Base-by-base conservation (phyloP, 2,329 filamentous ascomycete species). In the Cytospora chrysosperma region DNA sequence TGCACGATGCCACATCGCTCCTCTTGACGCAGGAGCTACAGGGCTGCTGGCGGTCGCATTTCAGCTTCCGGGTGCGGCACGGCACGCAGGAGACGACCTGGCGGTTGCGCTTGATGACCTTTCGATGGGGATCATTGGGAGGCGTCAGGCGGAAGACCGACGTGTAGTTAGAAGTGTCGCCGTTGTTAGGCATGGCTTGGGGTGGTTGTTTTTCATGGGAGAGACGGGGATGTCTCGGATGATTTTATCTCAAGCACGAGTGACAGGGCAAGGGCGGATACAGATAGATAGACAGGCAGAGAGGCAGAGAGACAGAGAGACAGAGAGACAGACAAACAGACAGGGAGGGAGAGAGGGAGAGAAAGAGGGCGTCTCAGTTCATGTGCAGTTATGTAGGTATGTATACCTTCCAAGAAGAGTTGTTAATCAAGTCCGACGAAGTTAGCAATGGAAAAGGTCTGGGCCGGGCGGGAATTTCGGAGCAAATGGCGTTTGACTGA, bases 21-120 rank as follows among this genome's bases (percentile, higher is more conserved):
- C 78, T 74, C 69, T 74, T 77, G 57, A 69, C 69, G 65, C 79
- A 81, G 8, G 75, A 73, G 26, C 73, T 71, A 65, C 78, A 81
- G 30, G 68, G 77, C 49, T 74, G 75, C 58, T 70, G 72, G 17
- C 77, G 74, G 65, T 80, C 78, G 65, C 78, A 81, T 61, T 74
- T 75, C 9, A 76, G 73, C 69, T 81, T 81, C 63, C 78, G 77
- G 24, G 69, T 70, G 65, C 79, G 78, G 63, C 78, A 81, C 51
- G 72, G 69, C 2, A 71, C 70, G 68, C 78, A 80, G 6, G 79
- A 80, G 24, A 80, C 72, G 43, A 78, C 70, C 53, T 75, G 75
- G 8, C 79, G 73, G 67, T 76, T 78, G 37, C 78, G 75, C 69
- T 73, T 76, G 63, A 75, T 70, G 28, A 72, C 69, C 59, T 65